Conservation (phyloP, 106 monocot genomes). For the Phalaenopsis aphrodite region DNA sequence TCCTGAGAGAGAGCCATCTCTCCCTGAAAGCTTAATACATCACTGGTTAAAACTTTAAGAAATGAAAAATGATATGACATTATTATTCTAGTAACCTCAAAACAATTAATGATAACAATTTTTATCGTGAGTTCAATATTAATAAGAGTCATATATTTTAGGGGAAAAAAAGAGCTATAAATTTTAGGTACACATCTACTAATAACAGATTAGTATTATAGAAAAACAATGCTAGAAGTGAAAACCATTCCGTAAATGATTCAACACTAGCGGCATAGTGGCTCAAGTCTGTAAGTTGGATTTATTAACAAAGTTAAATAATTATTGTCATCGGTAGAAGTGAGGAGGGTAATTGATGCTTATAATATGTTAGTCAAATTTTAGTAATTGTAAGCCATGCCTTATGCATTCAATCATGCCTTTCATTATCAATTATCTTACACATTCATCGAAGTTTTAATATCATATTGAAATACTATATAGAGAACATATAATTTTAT, state of each 20-base stretch:
- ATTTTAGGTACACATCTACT: neutral
- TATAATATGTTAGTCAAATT: too few species aligned
- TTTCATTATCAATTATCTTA: too few species aligned
- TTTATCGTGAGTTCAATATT: neutral
- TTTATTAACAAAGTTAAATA: neutral
- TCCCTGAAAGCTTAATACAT: neutral
- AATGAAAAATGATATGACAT: neutral
- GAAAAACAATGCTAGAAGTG: neutral
- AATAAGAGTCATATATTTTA: neutral
- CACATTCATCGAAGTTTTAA: too few species aligned
- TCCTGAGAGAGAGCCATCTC: neutral
- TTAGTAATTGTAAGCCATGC: too few species aligned
- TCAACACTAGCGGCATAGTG: neutral
- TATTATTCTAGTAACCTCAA: neutral
- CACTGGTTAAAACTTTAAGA: neutral
- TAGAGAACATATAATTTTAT: too few species aligned
- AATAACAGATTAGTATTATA: neutral
- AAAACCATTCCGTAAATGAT: neutral
- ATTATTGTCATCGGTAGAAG: too few species aligned
- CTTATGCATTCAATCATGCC: too few species aligned
- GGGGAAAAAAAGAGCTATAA: too few species aligned
- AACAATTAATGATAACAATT: neutral
- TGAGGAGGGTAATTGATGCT: too few species aligned
- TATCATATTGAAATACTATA: too few species aligned
- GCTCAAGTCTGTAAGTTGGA: neutral